Conservation (phyloP, 2,329 filamentous ascomycete species). For the Ceratocystis cubensis region DNA sequence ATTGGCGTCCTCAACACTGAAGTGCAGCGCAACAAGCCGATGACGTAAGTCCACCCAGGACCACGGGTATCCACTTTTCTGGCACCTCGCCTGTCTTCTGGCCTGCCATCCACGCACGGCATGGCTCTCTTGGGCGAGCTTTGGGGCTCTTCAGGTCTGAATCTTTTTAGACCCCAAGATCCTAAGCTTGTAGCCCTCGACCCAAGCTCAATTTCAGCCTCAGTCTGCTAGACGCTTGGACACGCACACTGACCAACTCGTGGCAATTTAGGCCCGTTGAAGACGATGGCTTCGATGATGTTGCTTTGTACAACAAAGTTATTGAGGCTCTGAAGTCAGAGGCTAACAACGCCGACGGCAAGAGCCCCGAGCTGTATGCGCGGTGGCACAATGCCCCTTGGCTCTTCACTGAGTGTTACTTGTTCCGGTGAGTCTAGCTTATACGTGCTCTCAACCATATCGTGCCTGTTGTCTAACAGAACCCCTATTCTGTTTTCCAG, state of each 20-base stretch:
- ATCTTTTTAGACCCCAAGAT: no score
- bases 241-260: conserved; percentile 16
- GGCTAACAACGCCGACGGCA: conserved; percentile 19
- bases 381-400: conserved; percentile 78
- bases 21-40: conserved; percentile 70
- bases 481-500: conserved; percentile 29
- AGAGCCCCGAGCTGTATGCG: conserved; percentile 33
- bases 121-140: no score
- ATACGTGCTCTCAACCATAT: background rate
- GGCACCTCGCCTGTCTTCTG: background rate
- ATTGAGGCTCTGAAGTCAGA: conserved; percentile 51
- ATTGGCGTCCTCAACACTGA: conserved; percentile 85
- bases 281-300: conserved; percentile 66
- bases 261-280: conserved; percentile 47
- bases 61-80: background rate
- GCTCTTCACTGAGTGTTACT: conserved; percentile 88
- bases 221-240: background rate
- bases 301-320: conserved; percentile 75
- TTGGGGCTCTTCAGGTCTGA: background rate
- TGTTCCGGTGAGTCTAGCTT: conserved; percentile 54
- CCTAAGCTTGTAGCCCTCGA: no score
- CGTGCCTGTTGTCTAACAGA: background rate
- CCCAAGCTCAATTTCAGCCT: no score
- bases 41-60: conserved; percentile 44
- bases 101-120: background rate